Percentiles rank a stretch among this genome's conserved stretches.
Conservation (phyloP, 1,139 yeast genomes). For the Pichia sp. region DNA sequence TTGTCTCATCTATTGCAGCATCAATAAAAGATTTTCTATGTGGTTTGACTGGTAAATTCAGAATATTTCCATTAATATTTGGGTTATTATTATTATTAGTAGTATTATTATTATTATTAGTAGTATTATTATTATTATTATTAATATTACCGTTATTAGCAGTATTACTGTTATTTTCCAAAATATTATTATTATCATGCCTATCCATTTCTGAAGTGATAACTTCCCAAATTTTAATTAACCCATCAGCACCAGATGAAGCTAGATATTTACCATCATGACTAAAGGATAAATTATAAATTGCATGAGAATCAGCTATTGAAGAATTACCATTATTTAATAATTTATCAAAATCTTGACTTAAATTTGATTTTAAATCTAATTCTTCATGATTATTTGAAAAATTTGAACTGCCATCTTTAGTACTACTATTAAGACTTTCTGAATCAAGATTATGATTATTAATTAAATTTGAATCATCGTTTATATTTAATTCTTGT, state of each 20-base stretch:
- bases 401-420: too few species aligned
- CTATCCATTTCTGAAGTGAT: constrained; percentile 58
- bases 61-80: neutral
- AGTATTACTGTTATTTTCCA: too few species aligned
- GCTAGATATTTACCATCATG: constrained; percentile 79
- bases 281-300: constrained; percentile 67
- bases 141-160: too few species aligned
- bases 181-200: neutral
- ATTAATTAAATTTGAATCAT: neutral
- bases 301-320: constrained; percentile 8
- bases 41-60: neutral
- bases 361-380: neutral
- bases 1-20: constrained; percentile 7
- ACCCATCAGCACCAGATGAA: constrained; percentile 71
- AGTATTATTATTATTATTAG: too few species aligned
- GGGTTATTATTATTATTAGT: neutral
- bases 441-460: neutral
- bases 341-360: too few species aligned
- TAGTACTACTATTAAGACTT: neutral
- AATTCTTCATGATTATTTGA: too few species aligned
- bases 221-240: constrained; percentile 73
- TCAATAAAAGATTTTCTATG: constrained; percentile 10
- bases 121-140: too few species aligned
- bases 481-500: constrained; percentile 50
- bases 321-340: neutral